phyloP scores from a whole-genome alignment of 2,329 filamentous ascomycete species.

The Fusarium sp. region DNA sequence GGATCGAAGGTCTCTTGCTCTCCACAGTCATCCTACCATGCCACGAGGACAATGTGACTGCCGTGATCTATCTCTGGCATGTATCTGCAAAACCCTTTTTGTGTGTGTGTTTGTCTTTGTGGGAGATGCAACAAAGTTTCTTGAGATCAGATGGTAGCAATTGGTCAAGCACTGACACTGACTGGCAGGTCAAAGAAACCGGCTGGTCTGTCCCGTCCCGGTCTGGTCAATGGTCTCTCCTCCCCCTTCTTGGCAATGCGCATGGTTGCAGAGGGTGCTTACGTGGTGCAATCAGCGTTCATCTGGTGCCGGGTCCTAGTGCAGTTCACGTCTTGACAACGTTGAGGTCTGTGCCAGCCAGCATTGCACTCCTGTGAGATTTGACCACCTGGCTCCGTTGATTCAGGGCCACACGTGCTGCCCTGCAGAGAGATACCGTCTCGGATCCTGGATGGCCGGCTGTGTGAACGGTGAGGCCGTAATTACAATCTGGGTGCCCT shows the following conservation, averaged over 20 bases:
- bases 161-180: conserved; percentile 5
- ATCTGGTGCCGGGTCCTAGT: conserved; percentile 11
- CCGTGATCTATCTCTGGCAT: conserved; percentile 6
- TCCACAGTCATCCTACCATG: conserved; percentile 6
- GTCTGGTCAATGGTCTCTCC: conserved; percentile 2
- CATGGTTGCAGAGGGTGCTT: conserved; percentile 30
- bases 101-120: conserved; percentile 6
- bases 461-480: conserved; percentile 11
- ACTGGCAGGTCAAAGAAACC: neutral
- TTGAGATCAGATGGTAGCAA: conserved; percentile 12
- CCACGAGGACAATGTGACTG: conserved; percentile 10
- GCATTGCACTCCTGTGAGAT: conserved; percentile 12
- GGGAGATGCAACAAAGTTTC: conserved; percentile 7
- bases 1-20: conserved; percentile 15
- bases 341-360: neutral
- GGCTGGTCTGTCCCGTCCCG: neutral
- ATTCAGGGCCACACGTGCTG: neutral
- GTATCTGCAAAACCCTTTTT: conserved; percentile 6
- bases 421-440: conserved; percentile 14
- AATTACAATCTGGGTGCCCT: conserved; percentile 5
- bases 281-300: conserved; percentile 24
- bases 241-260: conserved; percentile 9
- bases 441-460: neutral
- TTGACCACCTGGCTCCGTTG: conserved; percentile 13
- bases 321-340: conserved; percentile 25